Evolutionary conservation across 2,329 filamentous ascomycete species (phyloP), one percentile per base, ranked within the genome.

Genomic region (Fusarium chlamydosporum): DNA sequence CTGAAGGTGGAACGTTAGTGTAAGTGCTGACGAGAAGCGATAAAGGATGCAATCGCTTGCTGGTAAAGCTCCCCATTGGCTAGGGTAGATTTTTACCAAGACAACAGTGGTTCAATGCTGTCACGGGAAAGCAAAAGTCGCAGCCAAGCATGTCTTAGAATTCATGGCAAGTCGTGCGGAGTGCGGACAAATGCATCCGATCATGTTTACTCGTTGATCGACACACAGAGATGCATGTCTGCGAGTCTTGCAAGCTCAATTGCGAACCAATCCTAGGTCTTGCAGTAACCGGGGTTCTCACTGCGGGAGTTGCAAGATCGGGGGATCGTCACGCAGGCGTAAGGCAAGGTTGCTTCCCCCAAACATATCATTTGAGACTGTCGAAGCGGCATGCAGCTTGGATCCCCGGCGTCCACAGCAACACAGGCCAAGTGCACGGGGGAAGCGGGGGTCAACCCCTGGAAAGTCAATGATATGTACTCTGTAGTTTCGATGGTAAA

Each of bases 291-390:
- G 40, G 67, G 67, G 27, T 27, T 47, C 31, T 42, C 60, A 47
- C 61, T 43, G 67, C 59, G 67, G 67, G 67, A 70, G 67, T 68
- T 68, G 64, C 26, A 71, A 71, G 67, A 70, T 70, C 67, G 67
- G 67, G 67, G 67, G 67, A 70, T 70, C 67, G 63, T 65, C 67
- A 46, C 58, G 59, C 67, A 70, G 59, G 61, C 60, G 63, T 59
- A 57, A 70, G 67, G 55, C 53, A 70, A 65, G 67, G 67, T 61
- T 68, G 47, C 37, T 35, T 29, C 16, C 68, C 47, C 57, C 50
- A 57, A 65, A 63, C 38, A 53, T 60, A 52, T 34, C 20, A 56
- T 56, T 65, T 56, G 42, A 70, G 48, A 64, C 52, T 54, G 63
- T 61, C 46, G 43, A 59, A 61, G 56, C 66, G 66, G 61, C 63